Percentiles rank a stretch among this genome's conserved stretches.
These are phyloP conservation scores for Ustilago lituana DNA, from an alignment of 1,284 basidiomycete genomes.

Conservation along the genomic window DNA sequence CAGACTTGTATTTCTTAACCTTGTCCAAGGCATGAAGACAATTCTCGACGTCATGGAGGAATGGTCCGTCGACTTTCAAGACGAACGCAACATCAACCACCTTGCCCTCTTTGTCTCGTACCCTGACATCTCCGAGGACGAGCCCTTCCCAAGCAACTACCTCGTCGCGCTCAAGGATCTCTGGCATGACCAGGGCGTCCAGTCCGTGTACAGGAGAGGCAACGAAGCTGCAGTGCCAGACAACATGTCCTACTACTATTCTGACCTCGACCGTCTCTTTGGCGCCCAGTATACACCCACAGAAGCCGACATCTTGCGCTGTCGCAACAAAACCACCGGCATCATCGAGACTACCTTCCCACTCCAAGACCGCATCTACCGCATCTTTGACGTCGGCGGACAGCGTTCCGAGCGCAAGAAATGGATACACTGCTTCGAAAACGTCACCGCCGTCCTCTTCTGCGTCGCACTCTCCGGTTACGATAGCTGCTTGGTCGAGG, in stretches of 20 bases:
- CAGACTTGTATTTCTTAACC: conserved; percentile 89
- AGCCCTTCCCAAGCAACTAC: conserved; percentile 78
- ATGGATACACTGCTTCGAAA: conserved; percentile 69
- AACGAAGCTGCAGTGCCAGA: conserved; percentile 89
- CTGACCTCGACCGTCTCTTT: conserved; percentile 82
- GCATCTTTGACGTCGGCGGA: conserved; percentile 89
- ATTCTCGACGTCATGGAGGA: conserved; percentile 89
- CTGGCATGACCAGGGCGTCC: conserved; percentile 82
- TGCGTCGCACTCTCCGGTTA: conserved; percentile 86
- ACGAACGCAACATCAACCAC: conserved; percentile 66
- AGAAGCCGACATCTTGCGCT: conserved; percentile 81
- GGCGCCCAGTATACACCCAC: conserved; percentile 76
- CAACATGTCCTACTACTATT: conserved; percentile 76
- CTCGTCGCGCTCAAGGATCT: conserved; percentile 76
- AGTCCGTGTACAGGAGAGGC: conserved; percentile 77
- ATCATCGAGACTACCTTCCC: conserved; percentile 92
- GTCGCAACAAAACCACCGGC: conserved; percentile 86
- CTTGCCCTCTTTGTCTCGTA: conserved; percentile 53
- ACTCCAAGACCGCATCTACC: conserved; percentile 60
- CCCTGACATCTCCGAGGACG: conserved; percentile 74
- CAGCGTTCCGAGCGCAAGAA: conserved; percentile 89
- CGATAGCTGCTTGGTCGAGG: conserved; percentile 92
- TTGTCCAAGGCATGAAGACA: conserved; percentile 83
- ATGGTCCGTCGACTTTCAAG: conserved; percentile 77
- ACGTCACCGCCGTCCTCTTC: conserved; percentile 81